phyloP scores from a whole-genome alignment of 345 rosid species.

The Rhizophora apiculata region DNA sequence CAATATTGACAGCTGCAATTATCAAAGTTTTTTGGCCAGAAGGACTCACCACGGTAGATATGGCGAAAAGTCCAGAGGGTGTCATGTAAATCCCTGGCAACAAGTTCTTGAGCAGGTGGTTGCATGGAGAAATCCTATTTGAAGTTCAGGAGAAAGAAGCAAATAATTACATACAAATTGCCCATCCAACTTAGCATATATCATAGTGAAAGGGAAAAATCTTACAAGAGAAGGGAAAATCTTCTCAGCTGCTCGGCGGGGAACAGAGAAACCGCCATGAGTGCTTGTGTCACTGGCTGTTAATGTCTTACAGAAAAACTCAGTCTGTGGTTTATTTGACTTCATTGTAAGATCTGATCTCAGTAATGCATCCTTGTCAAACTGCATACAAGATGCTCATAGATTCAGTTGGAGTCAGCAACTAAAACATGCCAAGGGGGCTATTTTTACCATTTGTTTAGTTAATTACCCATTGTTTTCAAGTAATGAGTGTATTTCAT shows the following conservation, averaged over 20 bases:
- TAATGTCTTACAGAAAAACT: constrained; percentile 94
- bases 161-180: neutral
- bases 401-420: constrained; percentile 26
- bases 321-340: constrained; percentile 63
- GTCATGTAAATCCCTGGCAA: constrained; percentile 91
- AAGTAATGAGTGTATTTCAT: neutral
- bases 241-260: constrained; percentile 95
- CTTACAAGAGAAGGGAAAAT: constrained; percentile 86
- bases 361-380: constrained; percentile 79
- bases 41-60: constrained; percentile 76
- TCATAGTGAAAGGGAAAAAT: neutral
- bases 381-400: constrained; percentile 48
- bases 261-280: constrained; percentile 99
- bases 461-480: neutral
- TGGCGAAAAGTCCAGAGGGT: constrained; percentile 86
- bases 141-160: neutral
- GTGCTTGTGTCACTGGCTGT: constrained; percentile 99
- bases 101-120: constrained; percentile 93
- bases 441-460: neutral
- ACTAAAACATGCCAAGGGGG: constrained; percentile 10
- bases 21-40: constrained; percentile 4
- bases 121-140: constrained; percentile 64
- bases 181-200: neutral
- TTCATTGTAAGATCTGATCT: constrained; percentile 87
- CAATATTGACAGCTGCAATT: neutral